Evolutionary conservation across 495 filamentous ascomycete genomes (phyloP).

Genomic region (Xylaria curta): DNA sequence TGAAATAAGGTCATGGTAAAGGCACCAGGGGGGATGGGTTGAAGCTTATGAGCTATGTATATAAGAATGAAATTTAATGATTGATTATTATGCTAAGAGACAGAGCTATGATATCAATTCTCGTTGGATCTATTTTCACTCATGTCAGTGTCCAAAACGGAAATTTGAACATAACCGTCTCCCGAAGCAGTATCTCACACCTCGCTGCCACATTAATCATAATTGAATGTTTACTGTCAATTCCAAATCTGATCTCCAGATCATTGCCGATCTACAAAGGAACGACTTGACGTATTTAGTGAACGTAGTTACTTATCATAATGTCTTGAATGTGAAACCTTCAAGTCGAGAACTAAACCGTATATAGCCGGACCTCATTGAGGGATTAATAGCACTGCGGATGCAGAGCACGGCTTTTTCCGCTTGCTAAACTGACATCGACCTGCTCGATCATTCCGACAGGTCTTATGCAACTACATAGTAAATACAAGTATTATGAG

Average conservation of each 20-base stretch:
- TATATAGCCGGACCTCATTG: background rate
- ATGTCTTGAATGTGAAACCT: background rate
- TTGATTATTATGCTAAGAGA: background rate
- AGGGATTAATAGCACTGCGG: background rate
- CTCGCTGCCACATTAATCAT: background rate
- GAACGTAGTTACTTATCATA: background rate
- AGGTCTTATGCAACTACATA: background rate
- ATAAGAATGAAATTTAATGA: constrained; percentile 2
- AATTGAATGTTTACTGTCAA: background rate
- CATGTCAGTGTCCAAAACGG: background rate
- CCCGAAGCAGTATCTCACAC: background rate
- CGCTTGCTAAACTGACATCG: background rate
- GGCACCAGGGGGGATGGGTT: background rate
- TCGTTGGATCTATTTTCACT: background rate
- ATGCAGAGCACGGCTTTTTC: background rate
- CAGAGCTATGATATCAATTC: background rate
- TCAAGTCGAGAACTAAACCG: background rate
- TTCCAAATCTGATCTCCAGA: background rate
- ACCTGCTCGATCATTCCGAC: background rate
- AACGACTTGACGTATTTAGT: background rate
- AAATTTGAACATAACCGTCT: background rate
- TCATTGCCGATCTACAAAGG: background rate
- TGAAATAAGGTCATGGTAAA: background rate
- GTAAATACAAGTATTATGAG: background rate
- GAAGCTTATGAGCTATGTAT: background rate